Percentiles rank a stretch among this genome's conserved stretches.
Evolutionary conservation across 2,329 filamentous ascomycete genomes (phyloP).

Genomic region (Juglanconis oblonga): DNA sequence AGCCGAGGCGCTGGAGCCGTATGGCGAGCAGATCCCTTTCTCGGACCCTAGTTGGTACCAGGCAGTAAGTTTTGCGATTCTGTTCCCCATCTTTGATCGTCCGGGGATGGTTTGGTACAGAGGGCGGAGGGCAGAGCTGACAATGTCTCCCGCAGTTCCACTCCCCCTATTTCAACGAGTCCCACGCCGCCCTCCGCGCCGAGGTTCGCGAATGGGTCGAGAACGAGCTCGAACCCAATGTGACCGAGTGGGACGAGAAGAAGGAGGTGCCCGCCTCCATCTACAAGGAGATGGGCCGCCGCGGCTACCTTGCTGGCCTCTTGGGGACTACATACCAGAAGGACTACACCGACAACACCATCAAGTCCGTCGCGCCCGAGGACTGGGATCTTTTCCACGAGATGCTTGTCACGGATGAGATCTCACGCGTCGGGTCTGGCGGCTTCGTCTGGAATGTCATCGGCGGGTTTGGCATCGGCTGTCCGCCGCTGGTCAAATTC

Average conservation of each 20-base stretch:
- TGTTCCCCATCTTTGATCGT: not conserved
- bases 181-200: slow-evolving; percentile 83
- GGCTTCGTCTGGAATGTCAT: slow-evolving; percentile 97
- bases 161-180: slow-evolving; percentile 94
- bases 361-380: slow-evolving; percentile 78
- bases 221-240: slow-evolving; percentile 81
- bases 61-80: slow-evolving; percentile 57
- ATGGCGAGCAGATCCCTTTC: slow-evolving; percentile 84
- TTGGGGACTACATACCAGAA: slow-evolving; percentile 80
- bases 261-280: slow-evolving; percentile 84
- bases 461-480: slow-evolving; percentile 94
- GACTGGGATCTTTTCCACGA: slow-evolving; percentile 99
- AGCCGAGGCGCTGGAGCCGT: slow-evolving; percentile 76
- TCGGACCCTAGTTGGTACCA: slow-evolving; percentile 95
- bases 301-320: slow-evolving; percentile 89
- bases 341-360: slow-evolving; percentile 66
- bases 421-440: slow-evolving; percentile 83
- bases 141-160: slow-evolving; percentile 64
- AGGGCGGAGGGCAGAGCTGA: not conserved
- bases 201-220: slow-evolving; percentile 94
- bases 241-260: slow-evolving; percentile 95
- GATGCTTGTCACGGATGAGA: slow-evolving; percentile 89
- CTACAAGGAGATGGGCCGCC: slow-evolving; percentile 92
- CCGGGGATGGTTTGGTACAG: not conserved
- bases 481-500: slow-evolving; percentile 88